phyloP scores from a whole-genome alignment of 2,329 filamentous ascomycete species.

The Pezicula carpinea region DNA sequence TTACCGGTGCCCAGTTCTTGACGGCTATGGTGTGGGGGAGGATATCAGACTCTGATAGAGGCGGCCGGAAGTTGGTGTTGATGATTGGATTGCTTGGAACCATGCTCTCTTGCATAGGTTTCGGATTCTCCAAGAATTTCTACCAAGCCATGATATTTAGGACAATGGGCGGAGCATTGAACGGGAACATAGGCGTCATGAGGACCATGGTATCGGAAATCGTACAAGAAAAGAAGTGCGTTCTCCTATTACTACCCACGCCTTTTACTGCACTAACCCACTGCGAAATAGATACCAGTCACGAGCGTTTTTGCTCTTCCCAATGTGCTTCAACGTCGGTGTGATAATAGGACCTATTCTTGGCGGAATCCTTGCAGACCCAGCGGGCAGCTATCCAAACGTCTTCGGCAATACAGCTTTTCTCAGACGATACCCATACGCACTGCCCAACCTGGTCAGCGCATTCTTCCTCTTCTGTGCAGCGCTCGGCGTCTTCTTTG shows the following conservation, averaged over 20 bases:
- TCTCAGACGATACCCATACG: slow-evolving; percentile 36
- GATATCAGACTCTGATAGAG: slow-evolving; percentile 55
- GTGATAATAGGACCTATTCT: slow-evolving; percentile 23
- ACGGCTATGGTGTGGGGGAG: slow-evolving; percentile 82
- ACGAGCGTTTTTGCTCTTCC: slow-evolving; percentile 37
- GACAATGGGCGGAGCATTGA: slow-evolving; percentile 69
- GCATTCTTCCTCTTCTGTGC: slow-evolving; percentile 26
- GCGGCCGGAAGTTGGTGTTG: slow-evolving; percentile 73
- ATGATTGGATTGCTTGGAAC: slow-evolving; percentile 72
- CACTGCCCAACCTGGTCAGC: slow-evolving; percentile 36
- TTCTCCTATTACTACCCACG: background rate
- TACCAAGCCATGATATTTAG: slow-evolving; percentile 72
- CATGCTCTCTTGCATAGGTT: slow-evolving; percentile 54
- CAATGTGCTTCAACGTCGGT: slow-evolving; percentile 62
- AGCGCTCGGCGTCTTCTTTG: slow-evolving; percentile 27
- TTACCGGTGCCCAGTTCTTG: slow-evolving; percentile 76
- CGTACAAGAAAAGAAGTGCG: slow-evolving; percentile 61
- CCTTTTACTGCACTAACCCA: background rate
- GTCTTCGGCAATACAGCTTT: slow-evolving; percentile 33
- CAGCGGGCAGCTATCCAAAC: slow-evolving; percentile 31
- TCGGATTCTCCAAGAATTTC: slow-evolving; percentile 63
- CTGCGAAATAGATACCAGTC: slow-evolving; percentile 55
- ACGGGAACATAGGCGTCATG: slow-evolving; percentile 71
- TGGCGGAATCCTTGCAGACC: slow-evolving; percentile 39
- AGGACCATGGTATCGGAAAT: slow-evolving; percentile 70